Evolutionary conservation across 164 flowering plant species (phyloP).

Genomic region (Umbilicus rupestris): DNA sequence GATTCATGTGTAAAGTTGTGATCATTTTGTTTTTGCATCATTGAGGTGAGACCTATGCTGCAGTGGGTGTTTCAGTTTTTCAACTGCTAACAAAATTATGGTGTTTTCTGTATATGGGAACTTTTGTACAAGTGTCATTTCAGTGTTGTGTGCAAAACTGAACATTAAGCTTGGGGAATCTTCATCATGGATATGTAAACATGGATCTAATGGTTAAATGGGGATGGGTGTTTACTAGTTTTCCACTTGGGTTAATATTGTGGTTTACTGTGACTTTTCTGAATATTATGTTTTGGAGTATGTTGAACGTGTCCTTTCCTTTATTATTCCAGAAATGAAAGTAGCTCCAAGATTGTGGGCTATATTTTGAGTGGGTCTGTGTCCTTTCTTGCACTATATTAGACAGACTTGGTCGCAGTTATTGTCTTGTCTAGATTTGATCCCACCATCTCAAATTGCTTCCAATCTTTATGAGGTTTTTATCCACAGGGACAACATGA

Average conservation of each 20-base stretch:
- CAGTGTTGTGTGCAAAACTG: background rate
- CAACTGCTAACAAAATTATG: slow-evolving; percentile 1
- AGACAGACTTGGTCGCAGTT: slow-evolving; percentile 3
- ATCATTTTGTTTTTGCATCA: slow-evolving; percentile 4
- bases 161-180: background rate
- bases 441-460: background rate
- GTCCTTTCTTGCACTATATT: slow-evolving; percentile 1
- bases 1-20: slow-evolving; percentile 5
- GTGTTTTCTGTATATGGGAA: background rate
- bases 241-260: background rate
- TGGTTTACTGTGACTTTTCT: background rate
- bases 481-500: background rate
- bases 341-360: slow-evolving; percentile 4
- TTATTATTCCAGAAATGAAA: background rate
- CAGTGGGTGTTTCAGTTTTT: background rate
- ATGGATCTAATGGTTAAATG: slow-evolving; percentile 1
- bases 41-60: slow-evolving; percentile 3
- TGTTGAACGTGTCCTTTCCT: background rate
- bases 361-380: background rate
- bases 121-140: background rate
- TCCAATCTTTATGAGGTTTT: background rate
- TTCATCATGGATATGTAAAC: background rate
- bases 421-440: slow-evolving; percentile 1
- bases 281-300: background rate
- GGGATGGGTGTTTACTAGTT: background rate